These are phyloP conservation scores for Microthlaspi erraticum DNA, from an alignment of 345 rosid species.

Conservation along the genomic window DNA sequence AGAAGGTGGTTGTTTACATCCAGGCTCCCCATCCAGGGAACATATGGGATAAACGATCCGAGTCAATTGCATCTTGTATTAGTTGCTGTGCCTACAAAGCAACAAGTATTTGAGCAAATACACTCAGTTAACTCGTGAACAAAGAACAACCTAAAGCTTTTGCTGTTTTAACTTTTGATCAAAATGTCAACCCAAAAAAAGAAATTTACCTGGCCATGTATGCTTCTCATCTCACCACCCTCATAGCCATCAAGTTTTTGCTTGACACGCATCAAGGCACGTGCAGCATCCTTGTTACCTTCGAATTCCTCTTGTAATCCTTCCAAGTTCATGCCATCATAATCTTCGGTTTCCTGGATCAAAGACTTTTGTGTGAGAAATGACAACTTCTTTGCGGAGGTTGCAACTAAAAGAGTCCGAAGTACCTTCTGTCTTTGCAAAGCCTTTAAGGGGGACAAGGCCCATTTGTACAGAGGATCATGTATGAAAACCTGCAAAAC, in stretches of 20 bases:
- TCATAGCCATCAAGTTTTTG: conserved; percentile 98
- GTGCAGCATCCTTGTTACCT: conserved; percentile 95
- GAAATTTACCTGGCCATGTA: conserved; percentile 81
- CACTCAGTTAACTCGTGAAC: conserved; percentile 18
- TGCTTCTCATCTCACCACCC: conserved; percentile 93
- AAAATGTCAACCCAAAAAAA: neutral
- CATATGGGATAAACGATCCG: conserved; percentile 85
- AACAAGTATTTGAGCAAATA: neutral
- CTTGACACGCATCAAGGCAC: conserved; percentile 93
- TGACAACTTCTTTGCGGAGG: neutral
- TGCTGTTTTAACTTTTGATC: neutral
- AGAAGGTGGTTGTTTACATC: conserved; percentile 49
- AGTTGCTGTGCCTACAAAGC: conserved; percentile 84
- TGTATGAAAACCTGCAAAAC: conserved; percentile 91
- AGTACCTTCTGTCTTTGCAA: conserved; percentile 98
- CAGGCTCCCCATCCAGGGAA: conserved; percentile 99
- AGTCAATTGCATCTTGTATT: conserved; percentile 88
- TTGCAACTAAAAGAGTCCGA: conserved; percentile 19
- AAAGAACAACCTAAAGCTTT: neutral
- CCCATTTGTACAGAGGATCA: conserved; percentile 99
- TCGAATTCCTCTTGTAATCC: conserved; percentile 70
- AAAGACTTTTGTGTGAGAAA: conserved; percentile 22
- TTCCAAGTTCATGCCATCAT: conserved; percentile 68
- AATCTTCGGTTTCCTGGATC: conserved; percentile 72
- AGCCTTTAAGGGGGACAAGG: conserved; percentile 93